phyloP scores from a whole-genome alignment of 2,329 filamentous ascomycete species.

The Claviceps purpurea region DNA sequence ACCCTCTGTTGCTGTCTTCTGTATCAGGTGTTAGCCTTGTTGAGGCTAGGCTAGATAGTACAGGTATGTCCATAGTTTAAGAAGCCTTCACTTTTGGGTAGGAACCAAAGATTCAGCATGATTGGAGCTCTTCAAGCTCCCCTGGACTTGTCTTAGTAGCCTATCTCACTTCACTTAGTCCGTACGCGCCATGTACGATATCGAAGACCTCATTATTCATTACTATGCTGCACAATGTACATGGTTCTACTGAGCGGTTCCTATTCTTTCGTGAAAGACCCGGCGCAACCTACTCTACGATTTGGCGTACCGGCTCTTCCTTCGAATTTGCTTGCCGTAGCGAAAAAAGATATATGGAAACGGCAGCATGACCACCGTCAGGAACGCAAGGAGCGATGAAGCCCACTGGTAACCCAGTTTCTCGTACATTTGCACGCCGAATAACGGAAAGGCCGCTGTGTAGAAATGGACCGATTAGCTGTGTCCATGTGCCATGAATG shows the following conservation, averaged over 20 bases:
- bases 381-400: slow-evolving; percentile 45
- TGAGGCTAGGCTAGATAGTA: too few species aligned
- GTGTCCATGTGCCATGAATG: not conserved
- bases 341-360: slow-evolving; percentile 52
- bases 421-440: slow-evolving; percentile 61
- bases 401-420: slow-evolving; percentile 60
- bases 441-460: slow-evolving; percentile 59
- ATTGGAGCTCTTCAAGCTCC: too few species aligned
- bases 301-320: slow-evolving; percentile 39
- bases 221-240: not conserved
- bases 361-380: slow-evolving; percentile 48
- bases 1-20: too few species aligned
- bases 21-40: too few species aligned
- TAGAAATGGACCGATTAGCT: slow-evolving; percentile 5
- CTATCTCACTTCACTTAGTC: too few species aligned
- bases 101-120: too few species aligned
- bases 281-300: slow-evolving; percentile 7
- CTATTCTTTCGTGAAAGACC: not conserved
- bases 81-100: too few species aligned
- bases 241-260: not conserved
- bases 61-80: too few species aligned
- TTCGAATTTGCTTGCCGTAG: slow-evolving; percentile 43
- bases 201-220: too few species aligned
- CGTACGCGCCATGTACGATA: too few species aligned
- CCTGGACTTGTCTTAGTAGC: too few species aligned